These are phyloP conservation scores for Discostella stelligera DNA, from an alignment of 352 stramenopile species.

Conservation along the genomic window DNA sequence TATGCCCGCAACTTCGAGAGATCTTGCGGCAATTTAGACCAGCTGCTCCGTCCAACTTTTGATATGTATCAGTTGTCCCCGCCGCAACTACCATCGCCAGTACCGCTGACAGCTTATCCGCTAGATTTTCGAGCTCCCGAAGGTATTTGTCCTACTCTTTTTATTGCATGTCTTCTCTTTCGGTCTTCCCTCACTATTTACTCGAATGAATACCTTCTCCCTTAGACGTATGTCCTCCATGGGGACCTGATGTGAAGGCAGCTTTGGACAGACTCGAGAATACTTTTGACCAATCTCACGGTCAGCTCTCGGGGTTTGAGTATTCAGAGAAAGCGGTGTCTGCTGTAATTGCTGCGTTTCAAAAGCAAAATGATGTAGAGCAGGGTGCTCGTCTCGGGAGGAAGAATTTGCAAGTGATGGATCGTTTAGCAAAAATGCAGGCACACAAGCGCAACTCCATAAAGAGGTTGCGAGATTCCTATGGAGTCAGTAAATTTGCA, in stretches of 20 bases:
- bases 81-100: constrained; percentile 54
- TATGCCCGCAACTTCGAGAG: constrained; percentile 77
- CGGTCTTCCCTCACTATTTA: constrained; percentile 10
- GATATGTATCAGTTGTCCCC: constrained; percentile 59
- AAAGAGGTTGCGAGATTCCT: constrained; percentile 54
- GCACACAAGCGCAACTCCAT: constrained; percentile 70
- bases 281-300: constrained; percentile 25
- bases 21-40: constrained; percentile 73
- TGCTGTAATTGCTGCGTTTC: constrained; percentile 70
- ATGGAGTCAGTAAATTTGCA: constrained; percentile 47
- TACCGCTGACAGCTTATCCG: constrained; percentile 74
- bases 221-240: constrained; percentile 66
- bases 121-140: constrained; percentile 62
- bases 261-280: constrained; percentile 51
- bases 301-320: constrained; percentile 43
- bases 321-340: constrained; percentile 49
- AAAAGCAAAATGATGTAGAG: constrained; percentile 80
- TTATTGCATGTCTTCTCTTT: constrained; percentile 12
- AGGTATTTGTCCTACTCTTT: constrained; percentile 23
- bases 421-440: constrained; percentile 81
- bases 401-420: constrained; percentile 83
- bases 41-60: constrained; percentile 66
- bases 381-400: constrained; percentile 69
- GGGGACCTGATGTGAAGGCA: constrained; percentile 69
- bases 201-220: constrained; percentile 10